A percentile compares a stretch with the other conserved stretches of the same genome.
phyloP scores from a whole-genome alignment of 2,329 filamentous ascomycete genomes.

The Ophiostoma australiae region DNA sequence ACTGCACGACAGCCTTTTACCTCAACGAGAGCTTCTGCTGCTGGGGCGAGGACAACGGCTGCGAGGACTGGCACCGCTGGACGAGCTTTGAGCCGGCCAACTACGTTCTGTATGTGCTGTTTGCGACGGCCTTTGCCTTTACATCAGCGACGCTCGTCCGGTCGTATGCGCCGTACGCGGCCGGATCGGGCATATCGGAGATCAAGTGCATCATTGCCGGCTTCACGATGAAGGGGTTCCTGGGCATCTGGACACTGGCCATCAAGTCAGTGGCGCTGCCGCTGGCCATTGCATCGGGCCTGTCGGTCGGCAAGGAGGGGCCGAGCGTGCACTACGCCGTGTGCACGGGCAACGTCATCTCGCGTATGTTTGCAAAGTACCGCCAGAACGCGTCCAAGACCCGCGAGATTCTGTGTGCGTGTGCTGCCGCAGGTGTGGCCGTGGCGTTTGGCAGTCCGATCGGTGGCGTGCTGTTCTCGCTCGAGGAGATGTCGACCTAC shows the following conservation, averaged over 20 bases:
- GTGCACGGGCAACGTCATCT: constrained; percentile 95
- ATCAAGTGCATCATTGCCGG: constrained; percentile 99
- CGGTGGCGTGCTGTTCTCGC: constrained; percentile 89
- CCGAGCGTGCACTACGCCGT: constrained; percentile 99
- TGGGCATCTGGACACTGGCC: constrained; percentile 82
- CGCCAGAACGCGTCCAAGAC: constrained; percentile 88
- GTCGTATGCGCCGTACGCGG: constrained; percentile 89
- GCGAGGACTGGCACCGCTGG: constrained; percentile 85
- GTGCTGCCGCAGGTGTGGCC: constrained; percentile 88
- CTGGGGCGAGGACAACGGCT: constrained; percentile 90
- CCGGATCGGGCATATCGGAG: constrained; percentile 93
- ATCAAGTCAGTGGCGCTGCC: constrained; percentile 93
- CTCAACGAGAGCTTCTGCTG: constrained; percentile 97
- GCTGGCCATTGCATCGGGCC: constrained; percentile 84
- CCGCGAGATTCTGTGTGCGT: constrained; percentile 88
- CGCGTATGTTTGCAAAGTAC: constrained; percentile 87
- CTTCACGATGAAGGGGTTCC: constrained; percentile 98
- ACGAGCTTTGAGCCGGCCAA: constrained; percentile 71
- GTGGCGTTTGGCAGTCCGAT: constrained; percentile 98
- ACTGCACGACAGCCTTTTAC: constrained; percentile 93
- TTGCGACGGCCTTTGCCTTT: constrained; percentile 78
- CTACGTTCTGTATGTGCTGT: constrained; percentile 82
- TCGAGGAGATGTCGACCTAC: constrained; percentile 96
- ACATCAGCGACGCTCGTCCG: constrained; percentile 81
- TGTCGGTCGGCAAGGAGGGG: constrained; percentile 95